A percentile compares a stretch with the other conserved stretches of the same genome.
Conservation (phyloP, 2,329 filamentous ascomycete genomes). For the Alternaria brassicicola region DNA sequence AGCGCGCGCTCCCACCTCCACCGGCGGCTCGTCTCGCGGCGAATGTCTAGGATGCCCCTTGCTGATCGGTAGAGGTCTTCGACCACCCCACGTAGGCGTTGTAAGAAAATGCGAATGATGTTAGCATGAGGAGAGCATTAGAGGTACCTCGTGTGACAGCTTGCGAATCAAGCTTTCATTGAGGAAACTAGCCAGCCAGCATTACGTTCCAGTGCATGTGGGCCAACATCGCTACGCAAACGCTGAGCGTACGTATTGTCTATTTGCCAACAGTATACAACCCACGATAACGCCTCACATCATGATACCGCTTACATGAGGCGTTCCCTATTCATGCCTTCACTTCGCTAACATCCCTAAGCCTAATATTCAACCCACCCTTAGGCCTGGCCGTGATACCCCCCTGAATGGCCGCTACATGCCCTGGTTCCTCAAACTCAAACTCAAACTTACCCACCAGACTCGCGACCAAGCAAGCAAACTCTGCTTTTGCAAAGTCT, state of each 20-base stretch:
- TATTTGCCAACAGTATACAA: not conserved
- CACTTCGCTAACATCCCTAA: conserved; percentile 53
- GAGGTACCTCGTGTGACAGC: not conserved
- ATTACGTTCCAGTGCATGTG: too few relatives aligned
- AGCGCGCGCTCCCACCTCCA: conserved; percentile 15
- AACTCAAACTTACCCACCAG: conserved; percentile 77
- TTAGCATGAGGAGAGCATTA: not conserved
- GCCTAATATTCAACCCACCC: conserved; percentile 72
- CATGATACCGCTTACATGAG: not conserved
- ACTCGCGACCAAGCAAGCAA: conserved; percentile 79
- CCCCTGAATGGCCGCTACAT: conserved; percentile 69
- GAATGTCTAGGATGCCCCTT: conserved; percentile 14
- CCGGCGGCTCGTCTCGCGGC: conserved; percentile 28
- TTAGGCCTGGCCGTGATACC: conserved; percentile 75
- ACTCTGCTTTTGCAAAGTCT: conserved; percentile 80
- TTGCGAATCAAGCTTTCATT: not conserved
- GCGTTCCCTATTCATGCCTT: not conserved
- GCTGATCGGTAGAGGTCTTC: not conserved
- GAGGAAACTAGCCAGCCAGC: not conserved
- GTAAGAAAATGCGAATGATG: not conserved
- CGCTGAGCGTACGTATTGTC: not conserved
- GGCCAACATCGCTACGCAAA: not conserved
- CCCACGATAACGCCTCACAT: not conserved
- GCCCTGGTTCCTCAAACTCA: conserved; percentile 64
- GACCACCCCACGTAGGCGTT: not conserved